These are phyloP conservation scores for Cryomyces antarcticus DNA, from an alignment of 495 filamentous ascomycete species.

Conservation along the genomic window DNA sequence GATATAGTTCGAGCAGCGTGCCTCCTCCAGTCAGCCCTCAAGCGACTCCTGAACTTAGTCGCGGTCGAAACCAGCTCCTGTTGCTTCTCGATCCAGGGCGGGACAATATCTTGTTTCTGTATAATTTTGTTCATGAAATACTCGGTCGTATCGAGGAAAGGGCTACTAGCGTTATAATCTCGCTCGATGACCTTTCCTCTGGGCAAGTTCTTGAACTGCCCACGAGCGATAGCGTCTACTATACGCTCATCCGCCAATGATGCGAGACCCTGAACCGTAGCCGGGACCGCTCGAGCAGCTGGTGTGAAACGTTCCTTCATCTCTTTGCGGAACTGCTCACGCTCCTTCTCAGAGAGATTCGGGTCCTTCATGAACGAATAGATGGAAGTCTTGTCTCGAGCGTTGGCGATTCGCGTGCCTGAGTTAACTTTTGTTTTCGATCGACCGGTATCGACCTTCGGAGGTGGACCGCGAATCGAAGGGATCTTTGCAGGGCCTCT, in stretches of 20 bases:
- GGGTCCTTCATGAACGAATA: constrained; percentile 45
- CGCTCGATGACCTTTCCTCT: constrained; percentile 60
- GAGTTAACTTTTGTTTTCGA: constrained; percentile 20
- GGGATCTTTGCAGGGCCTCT: constrained; percentile 24
- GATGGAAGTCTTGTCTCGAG: constrained; percentile 53
- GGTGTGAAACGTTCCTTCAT: constrained; percentile 65
- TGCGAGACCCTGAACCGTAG: constrained; percentile 55
- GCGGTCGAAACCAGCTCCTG: constrained; percentile 62
- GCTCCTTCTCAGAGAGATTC: constrained; percentile 45
- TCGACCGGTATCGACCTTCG: constrained; percentile 32
- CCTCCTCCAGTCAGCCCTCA: constrained; percentile 71
- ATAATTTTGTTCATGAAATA: constrained; percentile 99
- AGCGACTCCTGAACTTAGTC: constrained; percentile 45
- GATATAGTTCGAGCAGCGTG: constrained; percentile 68
- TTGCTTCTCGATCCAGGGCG: constrained; percentile 92
- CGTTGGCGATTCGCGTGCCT: constrained; percentile 48
- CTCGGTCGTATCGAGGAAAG: constrained; percentile 90
- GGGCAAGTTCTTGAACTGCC: constrained; percentile 75
- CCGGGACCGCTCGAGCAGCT: constrained; percentile 53
- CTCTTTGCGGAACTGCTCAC: constrained; percentile 42
- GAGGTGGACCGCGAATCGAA: constrained; percentile 14
- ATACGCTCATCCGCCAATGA: constrained; percentile 85
- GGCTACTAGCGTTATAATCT: constrained; percentile 64
- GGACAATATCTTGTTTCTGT: constrained; percentile 70
- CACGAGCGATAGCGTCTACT: constrained; percentile 78